phyloP scores from a whole-genome alignment of 257 asterid genomes.

The Capsicum rhomboideum region DNA sequence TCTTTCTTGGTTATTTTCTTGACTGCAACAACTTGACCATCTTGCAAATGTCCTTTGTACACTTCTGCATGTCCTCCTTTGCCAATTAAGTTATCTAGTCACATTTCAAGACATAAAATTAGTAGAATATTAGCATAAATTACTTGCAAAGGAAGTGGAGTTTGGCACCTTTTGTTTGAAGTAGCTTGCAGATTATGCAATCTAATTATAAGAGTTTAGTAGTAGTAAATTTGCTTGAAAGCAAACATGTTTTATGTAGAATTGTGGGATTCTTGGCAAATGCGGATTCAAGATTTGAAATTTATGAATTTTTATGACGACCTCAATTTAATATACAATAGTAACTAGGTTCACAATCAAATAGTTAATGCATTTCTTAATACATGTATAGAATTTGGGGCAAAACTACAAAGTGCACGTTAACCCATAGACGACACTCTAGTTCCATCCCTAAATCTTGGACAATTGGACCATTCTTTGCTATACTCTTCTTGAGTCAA shows the following conservation, averaged over 20 bases:
- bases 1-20: slow-evolving; percentile 56
- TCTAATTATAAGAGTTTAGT: neutral
- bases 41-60: slow-evolving; percentile 65
- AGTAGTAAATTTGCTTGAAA: neutral
- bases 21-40: slow-evolving; percentile 84
- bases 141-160: neutral
- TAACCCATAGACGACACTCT: neutral
- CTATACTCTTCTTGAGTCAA: neutral
- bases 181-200: neutral
- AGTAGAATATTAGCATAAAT: slow-evolving; percentile 8
- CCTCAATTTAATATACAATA: neutral
- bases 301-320: neutral
- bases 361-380: neutral
- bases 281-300: neutral
- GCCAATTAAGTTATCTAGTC: slow-evolving; percentile 67
- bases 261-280: neutral
- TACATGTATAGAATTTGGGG: too few species aligned
- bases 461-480: neutral
- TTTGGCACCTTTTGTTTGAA: neutral
- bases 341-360: neutral
- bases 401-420: neutral
- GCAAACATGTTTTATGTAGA: neutral
- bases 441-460: neutral
- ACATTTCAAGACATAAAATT: neutral
- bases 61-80: slow-evolving; percentile 97